A percentile compares a stretch with the other conserved stretches of the same genome.
These are phyloP conservation scores for Debaryomycetaceae sp. DNA, from an alignment of 1,139 yeast genomes.

Conservation along the genomic window DNA sequence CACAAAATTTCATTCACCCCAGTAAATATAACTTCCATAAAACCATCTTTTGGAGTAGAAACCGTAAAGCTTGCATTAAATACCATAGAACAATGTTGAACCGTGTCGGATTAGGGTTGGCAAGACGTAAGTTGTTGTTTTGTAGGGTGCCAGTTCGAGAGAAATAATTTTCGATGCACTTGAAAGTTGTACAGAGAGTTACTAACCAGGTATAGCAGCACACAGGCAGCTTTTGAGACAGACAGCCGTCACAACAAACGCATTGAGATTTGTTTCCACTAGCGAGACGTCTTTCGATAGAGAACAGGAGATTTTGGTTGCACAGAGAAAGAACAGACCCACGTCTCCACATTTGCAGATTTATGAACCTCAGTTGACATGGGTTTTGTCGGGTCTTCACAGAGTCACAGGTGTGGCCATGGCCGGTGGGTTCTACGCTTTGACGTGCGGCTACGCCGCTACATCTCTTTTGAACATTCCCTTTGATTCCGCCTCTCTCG, in stretches of 20 bases:
- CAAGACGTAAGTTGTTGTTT: constrained; percentile 13
- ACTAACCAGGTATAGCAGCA: constrained; percentile 6
- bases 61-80: not conserved
- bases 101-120: constrained; percentile 21
- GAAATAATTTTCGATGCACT: no score
- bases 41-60: not conserved
- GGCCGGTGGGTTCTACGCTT: constrained; percentile 74
- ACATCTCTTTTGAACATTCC: constrained; percentile 61
- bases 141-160: no score
- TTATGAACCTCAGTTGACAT: constrained; percentile 86
- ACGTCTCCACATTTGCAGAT: constrained; percentile 86
- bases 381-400: constrained; percentile 76
- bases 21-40: not conserved
- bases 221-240: constrained; percentile 5
- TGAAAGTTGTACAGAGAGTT: not conserved
- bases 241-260: constrained; percentile 3
- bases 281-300: constrained; percentile 59
- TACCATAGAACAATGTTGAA: constrained; percentile 10
- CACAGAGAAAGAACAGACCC: constrained; percentile 88
- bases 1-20: constrained; percentile 3
- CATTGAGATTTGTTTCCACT: constrained; percentile 44
- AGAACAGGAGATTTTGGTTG: constrained; percentile 67
- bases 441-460: constrained; percentile 73
- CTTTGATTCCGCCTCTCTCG: constrained; percentile 61
- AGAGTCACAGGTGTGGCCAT: constrained; percentile 85